phyloP scores from a whole-genome alignment of 768 basidiomycete genomes.

The Tricholoma bakamatsutake region DNA sequence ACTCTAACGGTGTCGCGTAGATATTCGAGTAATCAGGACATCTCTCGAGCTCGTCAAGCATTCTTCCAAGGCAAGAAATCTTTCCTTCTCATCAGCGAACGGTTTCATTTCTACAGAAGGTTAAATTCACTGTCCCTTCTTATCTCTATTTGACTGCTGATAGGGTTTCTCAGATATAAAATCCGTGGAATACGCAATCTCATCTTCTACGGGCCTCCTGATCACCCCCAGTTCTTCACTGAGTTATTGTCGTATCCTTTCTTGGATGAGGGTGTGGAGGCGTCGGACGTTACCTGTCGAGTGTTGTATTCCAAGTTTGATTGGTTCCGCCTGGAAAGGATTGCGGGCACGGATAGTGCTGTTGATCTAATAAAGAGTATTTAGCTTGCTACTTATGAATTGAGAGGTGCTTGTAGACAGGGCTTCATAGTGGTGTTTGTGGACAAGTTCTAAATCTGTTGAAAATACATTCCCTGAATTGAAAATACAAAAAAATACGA shows the following conservation, averaged over 20 bases:
- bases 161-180: slow-evolving; percentile 59
- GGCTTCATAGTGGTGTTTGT: too few relatives aligned
- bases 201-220: slow-evolving; percentile 89
- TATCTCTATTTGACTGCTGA: not conserved
- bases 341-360: slow-evolving; percentile 54
- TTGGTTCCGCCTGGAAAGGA: slow-evolving; percentile 79
- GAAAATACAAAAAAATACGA: too few relatives aligned
- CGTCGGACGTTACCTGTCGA: slow-evolving; percentile 75
- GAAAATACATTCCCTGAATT: too few relatives aligned
- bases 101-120: slow-evolving; percentile 98
- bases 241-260: slow-evolving; percentile 90
- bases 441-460: slow-evolving; percentile 19
- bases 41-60: slow-evolving; percentile 85
- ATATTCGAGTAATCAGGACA: slow-evolving; percentile 91
- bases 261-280: slow-evolving; percentile 83
- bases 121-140: slow-evolving; percentile 21
- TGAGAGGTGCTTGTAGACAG: not conserved
- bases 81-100: slow-evolving; percentile 88
- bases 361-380: slow-evolving; percentile 34
- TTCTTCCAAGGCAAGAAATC: slow-evolving; percentile 87
- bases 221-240: slow-evolving; percentile 87
- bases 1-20: slow-evolving; percentile 30
- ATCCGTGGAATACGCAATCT: slow-evolving; percentile 89
- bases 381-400: slow-evolving; percentile 3
- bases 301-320: slow-evolving; percentile 89